phyloP scores from a whole-genome alignment of 495 filamentous ascomycete genomes.

The Penicillium steckii region DNA sequence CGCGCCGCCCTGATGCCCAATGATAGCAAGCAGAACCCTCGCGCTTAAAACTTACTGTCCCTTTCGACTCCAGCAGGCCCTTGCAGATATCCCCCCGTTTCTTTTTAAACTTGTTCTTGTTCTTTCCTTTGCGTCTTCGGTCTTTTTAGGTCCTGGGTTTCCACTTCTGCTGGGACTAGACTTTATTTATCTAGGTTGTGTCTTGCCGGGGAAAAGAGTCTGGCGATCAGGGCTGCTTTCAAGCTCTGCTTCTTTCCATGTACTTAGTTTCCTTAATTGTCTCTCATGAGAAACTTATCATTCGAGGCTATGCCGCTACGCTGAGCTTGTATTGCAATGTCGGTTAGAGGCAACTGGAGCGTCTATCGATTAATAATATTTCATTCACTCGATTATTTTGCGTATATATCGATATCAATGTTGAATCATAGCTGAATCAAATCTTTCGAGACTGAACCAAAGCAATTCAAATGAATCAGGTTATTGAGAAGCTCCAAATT shows the following conservation, averaged over 20 bases:
- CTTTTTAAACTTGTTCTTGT: not conserved
- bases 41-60: slow-evolving; percentile 28
- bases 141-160: not conserved
- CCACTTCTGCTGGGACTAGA: slow-evolving; percentile 15
- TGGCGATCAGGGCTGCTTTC: slow-evolving; percentile 29
- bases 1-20: slow-evolving; percentile 15
- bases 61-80: slow-evolving; percentile 38
- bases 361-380: not conserved
- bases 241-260: slow-evolving; percentile 32
- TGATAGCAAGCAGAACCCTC: slow-evolving; percentile 10
- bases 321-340: not conserved
- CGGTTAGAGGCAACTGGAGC: not conserved
- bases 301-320: slow-evolving; percentile 2
- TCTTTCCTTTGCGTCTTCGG: slow-evolving; percentile 32
- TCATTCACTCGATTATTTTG: too few relatives aligned
- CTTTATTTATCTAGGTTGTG: slow-evolving; percentile 29
- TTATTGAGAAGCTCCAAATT: slow-evolving; percentile 35
- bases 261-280: slow-evolving; percentile 45
- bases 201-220: slow-evolving; percentile 30
- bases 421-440: too few relatives aligned
- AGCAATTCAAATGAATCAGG: too few relatives aligned
- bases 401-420: too few relatives aligned
- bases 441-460: too few relatives aligned
- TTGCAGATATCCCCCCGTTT: slow-evolving; percentile 49
- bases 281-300: slow-evolving; percentile 26